These are phyloP conservation scores for Elsinoe ampelina DNA, from an alignment of 2,329 filamentous ascomycete genomes.

Conservation along the genomic window DNA sequence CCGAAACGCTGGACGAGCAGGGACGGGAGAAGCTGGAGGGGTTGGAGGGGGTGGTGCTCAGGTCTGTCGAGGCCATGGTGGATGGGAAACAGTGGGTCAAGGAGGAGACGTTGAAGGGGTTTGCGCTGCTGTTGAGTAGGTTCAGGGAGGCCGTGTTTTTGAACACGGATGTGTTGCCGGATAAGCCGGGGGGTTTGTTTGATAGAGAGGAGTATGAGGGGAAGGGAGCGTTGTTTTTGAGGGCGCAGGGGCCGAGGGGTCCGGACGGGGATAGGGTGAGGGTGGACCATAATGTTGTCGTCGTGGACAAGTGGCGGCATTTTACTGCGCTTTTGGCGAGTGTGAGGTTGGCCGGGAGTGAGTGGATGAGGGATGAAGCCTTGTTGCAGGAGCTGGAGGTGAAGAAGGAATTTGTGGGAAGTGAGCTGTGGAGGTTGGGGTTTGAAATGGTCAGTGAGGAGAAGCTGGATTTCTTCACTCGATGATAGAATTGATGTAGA, in stretches of 20 bases:
- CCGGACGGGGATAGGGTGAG: not conserved
- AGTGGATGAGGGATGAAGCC: constrained; percentile 5
- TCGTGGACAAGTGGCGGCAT: not conserved
- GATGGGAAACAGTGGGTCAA: not conserved
- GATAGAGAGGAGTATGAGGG: not conserved
- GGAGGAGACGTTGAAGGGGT: constrained; percentile 4
- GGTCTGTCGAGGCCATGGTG: not conserved
- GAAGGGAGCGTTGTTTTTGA: not conserved
- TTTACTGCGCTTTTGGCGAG: not conserved
- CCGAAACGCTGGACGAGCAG: not conserved
- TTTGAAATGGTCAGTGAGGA: constrained; percentile 6
- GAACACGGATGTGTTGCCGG: not conserved
- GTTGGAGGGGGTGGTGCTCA: not conserved
- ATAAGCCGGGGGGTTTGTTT: not conserved
- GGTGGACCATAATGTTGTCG: constrained; percentile 3
- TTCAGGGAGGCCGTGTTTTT: constrained; percentile 6
- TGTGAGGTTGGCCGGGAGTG: not conserved
- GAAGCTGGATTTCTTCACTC: not conserved
- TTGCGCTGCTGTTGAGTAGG: not conserved
- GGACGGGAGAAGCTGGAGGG: not conserved
- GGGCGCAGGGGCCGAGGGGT: not conserved
- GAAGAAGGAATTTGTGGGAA: not conserved
- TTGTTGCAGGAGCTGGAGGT: constrained; percentile 3
- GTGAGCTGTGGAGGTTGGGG: constrained; percentile 6
- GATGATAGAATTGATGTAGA: not conserved